Evolutionary conservation across 2,329 filamentous ascomycete species (phyloP).

Genomic region (Didymella pomorum): DNA sequence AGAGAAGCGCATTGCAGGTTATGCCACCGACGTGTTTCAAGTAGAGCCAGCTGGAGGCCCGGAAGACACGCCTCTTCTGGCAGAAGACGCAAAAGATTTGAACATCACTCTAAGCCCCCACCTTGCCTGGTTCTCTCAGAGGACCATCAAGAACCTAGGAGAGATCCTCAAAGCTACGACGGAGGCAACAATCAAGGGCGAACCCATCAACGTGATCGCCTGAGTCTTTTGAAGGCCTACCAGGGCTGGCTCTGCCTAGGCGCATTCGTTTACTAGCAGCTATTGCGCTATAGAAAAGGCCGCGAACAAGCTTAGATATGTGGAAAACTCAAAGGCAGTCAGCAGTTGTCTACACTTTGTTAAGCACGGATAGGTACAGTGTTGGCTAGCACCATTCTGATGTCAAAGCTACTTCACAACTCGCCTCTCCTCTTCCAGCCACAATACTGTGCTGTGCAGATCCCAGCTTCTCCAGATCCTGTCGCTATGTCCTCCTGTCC

Average conservation of each 20-base stretch:
- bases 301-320: too few relatives aligned
- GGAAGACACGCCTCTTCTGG: constrained; percentile 55
- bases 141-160: constrained; percentile 58
- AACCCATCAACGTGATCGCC: constrained; percentile 51
- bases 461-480: too few relatives aligned
- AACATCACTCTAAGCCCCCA: constrained; percentile 63
- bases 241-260: too few relatives aligned
- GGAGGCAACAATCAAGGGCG: constrained; percentile 55
- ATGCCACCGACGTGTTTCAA: constrained; percentile 61
- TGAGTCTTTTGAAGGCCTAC: constrained; percentile 4
- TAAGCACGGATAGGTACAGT: too few relatives aligned
- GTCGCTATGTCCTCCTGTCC: too few relatives aligned
- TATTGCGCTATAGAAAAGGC: not conserved
- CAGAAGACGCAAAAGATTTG: constrained; percentile 54
- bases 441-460: too few relatives aligned
- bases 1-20: constrained; percentile 57
- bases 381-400: not conserved
- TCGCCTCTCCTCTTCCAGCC: not conserved
- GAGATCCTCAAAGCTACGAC: constrained; percentile 57
- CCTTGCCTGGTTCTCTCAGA: constrained; percentile 62
- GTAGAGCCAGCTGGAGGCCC: constrained; percentile 56
- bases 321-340: too few relatives aligned
- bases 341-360: too few relatives aligned
- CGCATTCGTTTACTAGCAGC: not conserved
- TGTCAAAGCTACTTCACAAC: not conserved